These are phyloP conservation scores for Mucor indicus DNA, from an alignment of 371 early-diverging fungal species.

Conservation along the genomic window DNA sequence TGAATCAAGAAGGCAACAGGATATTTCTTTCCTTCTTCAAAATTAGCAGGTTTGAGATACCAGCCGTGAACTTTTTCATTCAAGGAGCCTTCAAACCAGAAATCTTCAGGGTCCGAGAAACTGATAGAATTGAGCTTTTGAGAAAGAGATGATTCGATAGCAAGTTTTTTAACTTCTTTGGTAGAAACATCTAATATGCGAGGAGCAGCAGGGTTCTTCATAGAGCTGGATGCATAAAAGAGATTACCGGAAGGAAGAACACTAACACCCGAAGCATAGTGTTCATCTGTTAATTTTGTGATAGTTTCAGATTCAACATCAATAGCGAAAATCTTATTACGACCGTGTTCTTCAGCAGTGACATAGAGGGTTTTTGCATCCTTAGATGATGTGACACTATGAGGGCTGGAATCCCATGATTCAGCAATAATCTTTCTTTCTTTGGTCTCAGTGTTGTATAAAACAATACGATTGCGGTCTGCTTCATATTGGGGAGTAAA, in stretches of 20 bases:
- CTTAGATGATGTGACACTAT: slow-evolving; percentile 52
- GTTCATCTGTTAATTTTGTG: slow-evolving; percentile 49
- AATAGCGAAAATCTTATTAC: slow-evolving; percentile 53
- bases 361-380: slow-evolving; percentile 51
- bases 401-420: slow-evolving; percentile 68
- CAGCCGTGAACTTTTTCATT: slow-evolving; percentile 70
- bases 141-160: slow-evolving; percentile 25
- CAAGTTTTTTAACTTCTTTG: slow-evolving; percentile 4
- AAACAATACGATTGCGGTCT: slow-evolving; percentile 69
- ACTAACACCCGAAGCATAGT: slow-evolving; percentile 42
- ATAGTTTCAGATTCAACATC: slow-evolving; percentile 43
- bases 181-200: slow-evolving; percentile 31
- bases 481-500: slow-evolving; percentile 68
- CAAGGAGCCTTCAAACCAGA: slow-evolving; percentile 67
- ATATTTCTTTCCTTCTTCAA: slow-evolving; percentile 57
- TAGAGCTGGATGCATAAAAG: slow-evolving; percentile 39
- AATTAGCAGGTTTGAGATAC: slow-evolving; percentile 66
- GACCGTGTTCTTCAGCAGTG: slow-evolving; percentile 63
- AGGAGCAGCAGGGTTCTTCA: slow-evolving; percentile 51
- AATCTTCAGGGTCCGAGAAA: slow-evolving; percentile 52
- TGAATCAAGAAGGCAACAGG: slow-evolving; percentile 85
- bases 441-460: slow-evolving; percentile 51
- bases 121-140: slow-evolving; percentile 29
- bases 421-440: slow-evolving; percentile 36
- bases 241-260: slow-evolving; percentile 38